phyloP scores from a whole-genome alignment of 768 basidiomycete genomes.

The Phanerochaete sordida region DNA sequence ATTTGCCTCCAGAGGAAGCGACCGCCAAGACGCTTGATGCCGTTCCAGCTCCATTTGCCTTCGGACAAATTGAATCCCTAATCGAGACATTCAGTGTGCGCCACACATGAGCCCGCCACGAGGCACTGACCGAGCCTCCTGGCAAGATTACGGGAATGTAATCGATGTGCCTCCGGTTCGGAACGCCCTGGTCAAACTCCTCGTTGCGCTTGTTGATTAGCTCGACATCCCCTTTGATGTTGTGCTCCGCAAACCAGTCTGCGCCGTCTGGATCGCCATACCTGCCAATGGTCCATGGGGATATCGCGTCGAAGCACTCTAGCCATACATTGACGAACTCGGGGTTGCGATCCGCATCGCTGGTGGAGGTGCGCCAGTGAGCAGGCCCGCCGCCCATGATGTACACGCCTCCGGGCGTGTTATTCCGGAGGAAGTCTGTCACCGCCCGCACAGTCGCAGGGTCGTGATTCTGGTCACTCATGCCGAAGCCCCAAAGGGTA shows the following conservation, averaged over 20 bases:
- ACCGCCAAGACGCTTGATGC: conserved; percentile 68
- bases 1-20: conserved; percentile 79
- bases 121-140: conserved; percentile 72
- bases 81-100: neutral
- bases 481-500: conserved; percentile 77
- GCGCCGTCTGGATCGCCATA: conserved; percentile 59
- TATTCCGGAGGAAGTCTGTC: conserved; percentile 51
- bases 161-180: conserved; percentile 50
- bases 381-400: conserved; percentile 69
- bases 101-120: neutral
- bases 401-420: conserved; percentile 71
- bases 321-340: conserved; percentile 69
- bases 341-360: conserved; percentile 68
- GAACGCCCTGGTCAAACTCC: conserved; percentile 22
- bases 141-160: conserved; percentile 85
- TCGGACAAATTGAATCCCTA: conserved; percentile 71
- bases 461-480: conserved; percentile 56
- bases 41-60: conserved; percentile 72
- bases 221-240: conserved; percentile 62
- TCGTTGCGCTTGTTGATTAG: conserved; percentile 50
- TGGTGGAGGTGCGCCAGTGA: conserved; percentile 69
- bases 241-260: conserved; percentile 58
- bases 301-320: conserved; percentile 75
- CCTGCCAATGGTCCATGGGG: conserved; percentile 81
- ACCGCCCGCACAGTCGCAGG: conserved; percentile 57